phyloP scores from a whole-genome alignment of 1,284 basidiomycete genomes.

The Sanghuangporus weigelae region DNA sequence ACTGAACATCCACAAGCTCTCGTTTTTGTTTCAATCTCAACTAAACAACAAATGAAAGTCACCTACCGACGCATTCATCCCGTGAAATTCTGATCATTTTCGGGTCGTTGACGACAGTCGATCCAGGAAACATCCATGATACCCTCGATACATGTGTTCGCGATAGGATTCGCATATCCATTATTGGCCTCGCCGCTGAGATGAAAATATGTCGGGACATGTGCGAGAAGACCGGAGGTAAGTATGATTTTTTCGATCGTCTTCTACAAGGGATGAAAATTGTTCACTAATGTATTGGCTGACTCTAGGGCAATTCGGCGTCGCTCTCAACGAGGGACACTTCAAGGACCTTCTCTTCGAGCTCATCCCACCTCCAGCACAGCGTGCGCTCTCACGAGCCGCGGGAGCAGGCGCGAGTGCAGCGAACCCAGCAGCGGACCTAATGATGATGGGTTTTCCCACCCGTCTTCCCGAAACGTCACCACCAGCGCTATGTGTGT shows the following conservation, averaged over 20 bases:
- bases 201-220: constrained; percentile 96
- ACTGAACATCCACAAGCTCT: not conserved
- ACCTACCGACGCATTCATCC: constrained; percentile 92
- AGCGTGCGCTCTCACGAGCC: constrained; percentile 55
- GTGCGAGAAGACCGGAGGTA: constrained; percentile 84
- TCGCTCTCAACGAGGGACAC: constrained; percentile 96
- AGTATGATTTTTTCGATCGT: constrained; percentile 24
- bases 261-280: not conserved
- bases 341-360: constrained; percentile 95
- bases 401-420: constrained; percentile 35
- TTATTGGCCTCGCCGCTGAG: constrained; percentile 92
- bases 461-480: constrained; percentile 82
- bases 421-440: constrained; percentile 70
- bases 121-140: constrained; percentile 95
- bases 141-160: constrained; percentile 79
- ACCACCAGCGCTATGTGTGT: constrained; percentile 83
- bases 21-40: not conserved
- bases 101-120: constrained; percentile 92
- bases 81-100: constrained; percentile 93
- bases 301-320: constrained; percentile 78
- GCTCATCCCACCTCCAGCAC: constrained; percentile 91
- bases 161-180: constrained; percentile 84
- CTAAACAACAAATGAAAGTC: constrained; percentile 42
- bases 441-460: constrained; percentile 99
- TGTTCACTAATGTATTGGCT: constrained; percentile 1